Conservation (phyloP, 1,284 basidiomycete genomes). For the Leccinum holopus region DNA sequence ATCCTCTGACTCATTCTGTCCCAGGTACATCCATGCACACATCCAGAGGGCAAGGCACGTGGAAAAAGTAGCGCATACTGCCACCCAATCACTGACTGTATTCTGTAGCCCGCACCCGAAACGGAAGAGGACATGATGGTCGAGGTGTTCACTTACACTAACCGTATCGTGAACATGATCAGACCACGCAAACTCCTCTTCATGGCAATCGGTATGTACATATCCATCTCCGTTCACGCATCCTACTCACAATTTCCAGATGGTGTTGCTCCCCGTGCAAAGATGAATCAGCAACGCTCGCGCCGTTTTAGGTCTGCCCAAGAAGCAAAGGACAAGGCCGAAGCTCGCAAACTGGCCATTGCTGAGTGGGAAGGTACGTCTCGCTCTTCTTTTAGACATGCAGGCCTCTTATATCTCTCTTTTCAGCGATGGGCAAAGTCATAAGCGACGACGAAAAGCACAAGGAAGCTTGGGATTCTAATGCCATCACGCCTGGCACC, state of each 20-base stretch:
- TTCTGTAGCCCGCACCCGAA: conserved; percentile 79
- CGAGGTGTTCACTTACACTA: conserved; percentile 96
- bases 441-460: conserved; percentile 83
- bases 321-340: conserved; percentile 93
- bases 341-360: conserved; percentile 79
- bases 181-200: conserved; percentile 93
- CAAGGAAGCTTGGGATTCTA: conserved; percentile 94
- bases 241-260: conserved; percentile 47
- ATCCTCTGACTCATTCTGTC: background rate
- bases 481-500: conserved; percentile 98
- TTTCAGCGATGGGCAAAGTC: conserved; percentile 83
- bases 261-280: conserved; percentile 96
- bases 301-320: conserved; percentile 93
- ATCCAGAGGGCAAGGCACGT: conserved; percentile 89
- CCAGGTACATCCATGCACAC: conserved; percentile 97
- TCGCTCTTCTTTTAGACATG: background rate
- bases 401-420: conserved; percentile 1
- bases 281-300: conserved; percentile 99
- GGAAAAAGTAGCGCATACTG: too few relatives aligned
- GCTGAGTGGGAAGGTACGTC: conserved; percentile 79
- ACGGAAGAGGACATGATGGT: conserved; percentile 99
- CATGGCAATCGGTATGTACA: conserved; percentile 89
- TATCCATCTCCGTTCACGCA: background rate
- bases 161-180: conserved; percentile 96
- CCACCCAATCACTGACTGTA: conserved; percentile 13